Evolutionary conservation across 768 basidiomycete species (phyloP).

Genomic region (Tricholoma hemisulphureum): DNA sequence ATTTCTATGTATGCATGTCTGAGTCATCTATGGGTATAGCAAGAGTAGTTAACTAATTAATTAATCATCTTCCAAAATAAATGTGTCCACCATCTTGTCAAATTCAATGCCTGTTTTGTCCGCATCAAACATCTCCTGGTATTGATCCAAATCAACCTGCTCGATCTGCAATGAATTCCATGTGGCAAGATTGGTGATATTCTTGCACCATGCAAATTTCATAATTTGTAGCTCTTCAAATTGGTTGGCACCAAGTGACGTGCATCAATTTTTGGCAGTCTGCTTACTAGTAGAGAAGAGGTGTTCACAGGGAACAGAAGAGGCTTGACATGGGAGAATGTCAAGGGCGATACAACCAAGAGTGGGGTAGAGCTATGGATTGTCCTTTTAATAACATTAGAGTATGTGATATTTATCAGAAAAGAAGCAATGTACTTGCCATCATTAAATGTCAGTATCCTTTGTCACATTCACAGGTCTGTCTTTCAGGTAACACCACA

Average conservation of each 20-base stretch:
- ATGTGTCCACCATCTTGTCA: too few relatives aligned
- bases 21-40: too few relatives aligned
- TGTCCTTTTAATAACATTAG: conserved; percentile 1
- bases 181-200: not conserved
- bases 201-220: not conserved
- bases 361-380: conserved; percentile 10
- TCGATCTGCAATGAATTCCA: not conserved
- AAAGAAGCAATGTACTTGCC: conserved; percentile 10
- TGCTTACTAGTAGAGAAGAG: conserved; percentile 12
- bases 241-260: not conserved
- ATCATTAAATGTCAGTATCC: too few relatives aligned
- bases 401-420: not conserved
- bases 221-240: conserved; percentile 2
- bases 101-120: too few relatives aligned
- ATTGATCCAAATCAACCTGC: not conserved
- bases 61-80: too few relatives aligned
- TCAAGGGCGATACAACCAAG: conserved; percentile 16
- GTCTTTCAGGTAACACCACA: too few relatives aligned
- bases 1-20: too few relatives aligned
- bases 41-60: too few relatives aligned
- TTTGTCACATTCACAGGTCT: too few relatives aligned
- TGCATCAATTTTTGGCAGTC: not conserved
- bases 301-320: conserved; percentile 18
- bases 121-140: not conserved
- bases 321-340: conserved; percentile 18